These are phyloP conservation scores for Phascolomyces articulosus DNA, from an alignment of 371 early-diverging fungal genomes.

Conservation along the genomic window DNA sequence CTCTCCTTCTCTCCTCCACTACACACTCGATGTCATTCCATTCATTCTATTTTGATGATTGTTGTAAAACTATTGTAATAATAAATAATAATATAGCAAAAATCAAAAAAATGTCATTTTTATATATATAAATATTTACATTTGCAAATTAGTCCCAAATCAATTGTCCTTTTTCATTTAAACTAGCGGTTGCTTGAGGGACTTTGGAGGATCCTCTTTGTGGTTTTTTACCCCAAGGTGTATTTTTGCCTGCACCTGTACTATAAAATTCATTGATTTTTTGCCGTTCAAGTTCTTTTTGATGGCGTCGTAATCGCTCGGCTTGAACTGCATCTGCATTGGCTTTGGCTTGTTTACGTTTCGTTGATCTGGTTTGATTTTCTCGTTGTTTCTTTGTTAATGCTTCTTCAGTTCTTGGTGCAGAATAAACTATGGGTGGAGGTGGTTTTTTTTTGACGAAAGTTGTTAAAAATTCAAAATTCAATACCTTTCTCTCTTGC, in stretches of 20 bases:
- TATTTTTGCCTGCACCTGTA: conserved; percentile 43
- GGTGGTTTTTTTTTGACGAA: no score
- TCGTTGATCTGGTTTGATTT: conserved; percentile 45
- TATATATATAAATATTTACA: no score
- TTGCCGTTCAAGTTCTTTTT: conserved; percentile 36
- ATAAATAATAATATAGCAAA: neutral
- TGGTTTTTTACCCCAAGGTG: conserved; percentile 32
- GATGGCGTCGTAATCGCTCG: conserved; percentile 53
- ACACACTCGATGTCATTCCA: no score
- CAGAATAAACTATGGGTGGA: neutral
- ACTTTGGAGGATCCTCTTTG: conserved; percentile 25
- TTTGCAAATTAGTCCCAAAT: conserved; percentile 38
- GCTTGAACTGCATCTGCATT: conserved; percentile 45
- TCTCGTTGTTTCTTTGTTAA: conserved; percentile 61
- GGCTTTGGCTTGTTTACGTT: conserved; percentile 46
- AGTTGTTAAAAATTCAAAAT: no score
- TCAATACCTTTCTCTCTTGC: no score
- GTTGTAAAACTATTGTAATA: neutral
- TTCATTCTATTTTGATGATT: no score
- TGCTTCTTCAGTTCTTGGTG: conserved; percentile 16
- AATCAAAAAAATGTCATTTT: neutral
- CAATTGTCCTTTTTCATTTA: conserved; percentile 45
- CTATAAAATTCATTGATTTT: conserved; percentile 46
- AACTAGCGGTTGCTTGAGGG: conserved; percentile 28
- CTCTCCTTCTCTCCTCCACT: no score